Base-by-base conservation (phyloP, 225 moss, liverwort and hornwort genomes). In the Lunularia cruciata region DNA sequence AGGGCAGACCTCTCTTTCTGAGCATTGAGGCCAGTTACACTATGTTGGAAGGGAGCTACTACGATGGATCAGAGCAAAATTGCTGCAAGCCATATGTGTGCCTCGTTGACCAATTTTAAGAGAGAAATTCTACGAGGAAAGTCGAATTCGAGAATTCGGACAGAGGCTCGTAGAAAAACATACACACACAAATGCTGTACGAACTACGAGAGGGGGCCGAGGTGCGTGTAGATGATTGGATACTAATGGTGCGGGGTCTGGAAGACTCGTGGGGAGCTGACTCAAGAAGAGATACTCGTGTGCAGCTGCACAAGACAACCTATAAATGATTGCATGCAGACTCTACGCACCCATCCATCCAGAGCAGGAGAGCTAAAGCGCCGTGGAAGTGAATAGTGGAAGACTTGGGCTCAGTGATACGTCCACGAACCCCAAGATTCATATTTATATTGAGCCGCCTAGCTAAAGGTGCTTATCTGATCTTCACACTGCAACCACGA, bases 241-340 rank as follows among this genome's bases (percentile, higher is more conserved):
- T 47, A 66, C 32, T 71, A 49, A 40, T 76, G 69, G 36, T 63
- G 47, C 31, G 65, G 43, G 52, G 16, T 38, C 51, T 42, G 65
- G 37, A 60, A 36, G 53, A 66, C 72, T 67, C 72, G 72, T 77
- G 72, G n/a, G 77, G 47, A 70, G 53, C 65, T 70, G 67, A 72
- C 77, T 40, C 59, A 53, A 38, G 59, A 33, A 3, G 31, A 38
- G 66, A 51, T 43, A 71, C 23, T 40, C 66, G 71, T 59, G 66
- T 52, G 66, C 65, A 49, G 66, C 71, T 60, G 57, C 32, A 72
- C 53, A 35, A 72, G 34, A 34, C 35, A 33, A 48, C 67, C 49
- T 67, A 42, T 53, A 54, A 72, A 72, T 77, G 77, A 77, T 72
- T 77, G 67, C 65, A 64, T 65, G 65, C 70, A 70, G 70, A 59